Evolutionary conservation across 2,329 filamentous ascomycete genomes (phyloP).

Genomic region (Exophiala bonariae): DNA sequence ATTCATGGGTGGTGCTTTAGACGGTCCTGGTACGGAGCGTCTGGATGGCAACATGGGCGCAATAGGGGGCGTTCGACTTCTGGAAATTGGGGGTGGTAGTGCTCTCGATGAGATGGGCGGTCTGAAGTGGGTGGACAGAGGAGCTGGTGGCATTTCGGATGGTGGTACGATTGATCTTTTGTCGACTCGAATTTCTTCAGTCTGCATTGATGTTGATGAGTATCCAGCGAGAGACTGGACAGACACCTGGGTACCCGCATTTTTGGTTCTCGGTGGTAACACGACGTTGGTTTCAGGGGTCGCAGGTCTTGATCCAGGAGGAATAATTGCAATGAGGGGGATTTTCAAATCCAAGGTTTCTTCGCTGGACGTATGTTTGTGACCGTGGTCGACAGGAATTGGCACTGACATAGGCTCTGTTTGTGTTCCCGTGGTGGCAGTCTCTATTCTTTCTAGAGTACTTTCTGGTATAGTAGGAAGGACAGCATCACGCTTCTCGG

Average conservation of each 20-base stretch:
- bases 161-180: constrained; percentile 73
- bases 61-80: constrained; percentile 31
- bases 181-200: constrained; percentile 86
- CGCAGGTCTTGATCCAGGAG: constrained; percentile 78
- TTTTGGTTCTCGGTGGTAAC: constrained; percentile 78
- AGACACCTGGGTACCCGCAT: constrained; percentile 77
- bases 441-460: constrained; percentile 20
- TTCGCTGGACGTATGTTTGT: constrained; percentile 23
- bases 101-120: constrained; percentile 32
- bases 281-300: constrained; percentile 66
- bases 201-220: constrained; percentile 70
- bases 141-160: constrained; percentile 74
- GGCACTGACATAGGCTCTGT: constrained; percentile 17
- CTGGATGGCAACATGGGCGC: constrained; percentile 33
- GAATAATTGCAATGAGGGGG: constrained; percentile 88
- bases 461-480: constrained; percentile 26
- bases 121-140: constrained; percentile 57
- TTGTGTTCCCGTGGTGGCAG: constrained; percentile 25
- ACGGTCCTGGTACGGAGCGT: constrained; percentile 17
- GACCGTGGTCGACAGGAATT: constrained; percentile 11
- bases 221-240: constrained; percentile 49
- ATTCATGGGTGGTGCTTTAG: constrained; percentile 46
- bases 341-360: constrained; percentile 53
- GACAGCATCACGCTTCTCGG: constrained; percentile 28
- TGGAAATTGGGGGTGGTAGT: constrained; percentile 19